phyloP scores from a whole-genome alignment of 2,329 filamentous ascomycete species.

The Phialocephala sp. region DNA sequence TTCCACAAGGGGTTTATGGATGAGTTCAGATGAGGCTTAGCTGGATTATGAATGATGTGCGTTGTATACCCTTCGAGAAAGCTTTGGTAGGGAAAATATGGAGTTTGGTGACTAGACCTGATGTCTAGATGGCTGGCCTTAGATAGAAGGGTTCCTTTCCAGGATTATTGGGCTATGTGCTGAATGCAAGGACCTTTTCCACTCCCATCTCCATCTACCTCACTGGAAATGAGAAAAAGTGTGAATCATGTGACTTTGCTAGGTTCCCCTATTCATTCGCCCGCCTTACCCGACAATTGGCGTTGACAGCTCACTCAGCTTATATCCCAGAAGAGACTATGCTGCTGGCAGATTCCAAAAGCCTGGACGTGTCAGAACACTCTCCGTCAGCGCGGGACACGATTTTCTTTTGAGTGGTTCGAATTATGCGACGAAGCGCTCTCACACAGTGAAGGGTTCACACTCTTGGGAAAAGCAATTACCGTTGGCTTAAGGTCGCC shows the following conservation, averaged over 20 bases:
- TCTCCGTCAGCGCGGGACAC: no score
- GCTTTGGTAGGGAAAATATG: slow-evolving; percentile 6
- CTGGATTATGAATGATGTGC: neutral
- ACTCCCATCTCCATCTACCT: neutral
- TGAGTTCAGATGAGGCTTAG: slow-evolving; percentile 60
- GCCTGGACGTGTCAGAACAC: neutral
- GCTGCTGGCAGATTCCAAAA: neutral
- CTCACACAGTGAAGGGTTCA: no score
- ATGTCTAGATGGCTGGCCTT: neutral
- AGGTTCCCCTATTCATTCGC: neutral
- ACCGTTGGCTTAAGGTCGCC: no score
- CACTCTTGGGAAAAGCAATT: no score
- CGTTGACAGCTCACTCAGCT: neutral
- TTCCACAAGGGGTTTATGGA: slow-evolving; percentile 94
- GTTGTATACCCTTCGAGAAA: slow-evolving; percentile 8
- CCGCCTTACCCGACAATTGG: no score
- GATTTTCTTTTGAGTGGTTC: no score
- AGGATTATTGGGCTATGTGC: neutral
- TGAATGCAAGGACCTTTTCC: slow-evolving; percentile 3
- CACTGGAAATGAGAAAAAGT: no score
- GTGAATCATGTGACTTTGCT: neutral
- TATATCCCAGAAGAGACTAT: neutral
- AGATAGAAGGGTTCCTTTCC: slow-evolving; percentile 5
- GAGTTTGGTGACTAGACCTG: slow-evolving; percentile 4
- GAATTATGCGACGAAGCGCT: no score